Conservation (phyloP, 31 red algal species). For the Endocladia muricata region DNA sequence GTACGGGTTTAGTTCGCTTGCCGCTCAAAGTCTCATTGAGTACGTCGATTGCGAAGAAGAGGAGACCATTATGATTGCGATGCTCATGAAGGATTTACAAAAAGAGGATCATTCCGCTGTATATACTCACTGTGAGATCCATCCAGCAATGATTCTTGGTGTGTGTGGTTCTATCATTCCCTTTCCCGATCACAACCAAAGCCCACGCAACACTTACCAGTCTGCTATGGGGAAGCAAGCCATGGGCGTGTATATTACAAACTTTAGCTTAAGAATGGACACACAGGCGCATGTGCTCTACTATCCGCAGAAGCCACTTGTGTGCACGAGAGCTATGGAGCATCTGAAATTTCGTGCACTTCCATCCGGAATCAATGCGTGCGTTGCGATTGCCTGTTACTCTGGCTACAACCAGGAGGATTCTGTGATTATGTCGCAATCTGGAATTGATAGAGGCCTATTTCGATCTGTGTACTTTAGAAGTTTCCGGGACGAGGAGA, state of each 20-base stretch:
- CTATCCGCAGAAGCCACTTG: conserved; percentile 96
- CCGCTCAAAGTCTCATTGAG: conserved; percentile 70
- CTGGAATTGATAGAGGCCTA: conserved; percentile 89
- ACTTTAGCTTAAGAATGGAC: conserved; percentile 93
- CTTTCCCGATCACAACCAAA: conserved; percentile 99
- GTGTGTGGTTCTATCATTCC: conserved; percentile 98
- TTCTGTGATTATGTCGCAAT: conserved; percentile 96
- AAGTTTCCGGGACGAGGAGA: conserved; percentile 86
- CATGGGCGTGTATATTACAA: conserved; percentile 95
- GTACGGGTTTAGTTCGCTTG: conserved; percentile 40
- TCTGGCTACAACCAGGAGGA: conserved; percentile 99
- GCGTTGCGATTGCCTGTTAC: conserved; percentile 96
- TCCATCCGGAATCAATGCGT: conserved; percentile 96
- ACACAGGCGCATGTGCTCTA: conserved; percentile 95
- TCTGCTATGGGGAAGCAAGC: conserved; percentile 99
- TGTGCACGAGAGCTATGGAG: conserved; percentile 86
- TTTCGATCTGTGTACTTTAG: conserved; percentile 89
- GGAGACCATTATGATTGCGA: conserved; percentile 98
- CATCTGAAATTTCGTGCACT: conserved; percentile 91
- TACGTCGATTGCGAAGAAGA: conserved; percentile 97
- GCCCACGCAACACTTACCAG: conserved; percentile 99
- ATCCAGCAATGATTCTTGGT: conserved; percentile 98
- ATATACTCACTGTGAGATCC: conserved; percentile 97
- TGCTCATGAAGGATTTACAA: conserved; percentile 83
- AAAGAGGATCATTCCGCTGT: conserved; percentile 55